Percentiles rank a stretch among this genome's conserved stretches.
phyloP scores from a whole-genome alignment of 352 stramenopile genomes.

The Phytophthora citricola region DNA sequence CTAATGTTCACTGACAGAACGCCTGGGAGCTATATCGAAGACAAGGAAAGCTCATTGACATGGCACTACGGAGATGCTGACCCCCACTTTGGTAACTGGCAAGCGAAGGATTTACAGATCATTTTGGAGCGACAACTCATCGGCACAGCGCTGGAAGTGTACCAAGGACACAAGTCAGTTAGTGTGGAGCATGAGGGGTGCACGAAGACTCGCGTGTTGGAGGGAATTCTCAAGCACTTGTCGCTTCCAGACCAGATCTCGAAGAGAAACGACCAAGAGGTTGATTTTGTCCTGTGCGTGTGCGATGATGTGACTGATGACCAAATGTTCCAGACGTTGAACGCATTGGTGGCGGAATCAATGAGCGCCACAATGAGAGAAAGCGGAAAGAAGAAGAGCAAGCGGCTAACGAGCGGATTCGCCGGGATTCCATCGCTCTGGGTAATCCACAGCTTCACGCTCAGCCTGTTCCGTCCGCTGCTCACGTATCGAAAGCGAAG shows the following conservation, averaged over 20 bases:
- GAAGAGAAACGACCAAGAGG: conserved; percentile 68
- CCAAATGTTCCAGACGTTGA: conserved; percentile 92
- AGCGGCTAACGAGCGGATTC: conserved; percentile 39
- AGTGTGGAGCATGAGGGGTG: conserved; percentile 84
- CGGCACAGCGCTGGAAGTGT: conserved; percentile 86
- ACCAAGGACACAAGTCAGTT: conserved; percentile 85
- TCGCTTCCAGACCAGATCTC: conserved; percentile 72
- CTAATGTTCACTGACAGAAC: conserved; percentile 80
- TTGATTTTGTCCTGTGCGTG: conserved; percentile 91
- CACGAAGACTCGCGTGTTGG: conserved; percentile 79
- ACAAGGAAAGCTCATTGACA: conserved; percentile 87
- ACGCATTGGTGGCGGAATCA: conserved; percentile 76
- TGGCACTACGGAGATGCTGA: conserved; percentile 91
- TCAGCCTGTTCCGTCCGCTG: conserved; percentile 37
- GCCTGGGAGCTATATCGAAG: conserved; percentile 83
- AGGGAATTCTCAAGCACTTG: conserved; percentile 77
- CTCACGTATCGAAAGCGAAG: conserved; percentile 48
- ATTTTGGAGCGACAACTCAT: conserved; percentile 88
- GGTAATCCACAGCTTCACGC: conserved; percentile 28
- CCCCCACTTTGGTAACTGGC: conserved; percentile 87
- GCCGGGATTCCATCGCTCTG: conserved; percentile 31
- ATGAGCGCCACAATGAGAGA: conserved; percentile 69
- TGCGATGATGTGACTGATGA: conserved; percentile 90
- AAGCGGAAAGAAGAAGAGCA: conserved; percentile 47
- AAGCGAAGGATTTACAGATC: conserved; percentile 92